Evolutionary conservation across 2,329 filamentous ascomycete genomes (phyloP).

Genomic region (Raffaelea deltoideospora): DNA sequence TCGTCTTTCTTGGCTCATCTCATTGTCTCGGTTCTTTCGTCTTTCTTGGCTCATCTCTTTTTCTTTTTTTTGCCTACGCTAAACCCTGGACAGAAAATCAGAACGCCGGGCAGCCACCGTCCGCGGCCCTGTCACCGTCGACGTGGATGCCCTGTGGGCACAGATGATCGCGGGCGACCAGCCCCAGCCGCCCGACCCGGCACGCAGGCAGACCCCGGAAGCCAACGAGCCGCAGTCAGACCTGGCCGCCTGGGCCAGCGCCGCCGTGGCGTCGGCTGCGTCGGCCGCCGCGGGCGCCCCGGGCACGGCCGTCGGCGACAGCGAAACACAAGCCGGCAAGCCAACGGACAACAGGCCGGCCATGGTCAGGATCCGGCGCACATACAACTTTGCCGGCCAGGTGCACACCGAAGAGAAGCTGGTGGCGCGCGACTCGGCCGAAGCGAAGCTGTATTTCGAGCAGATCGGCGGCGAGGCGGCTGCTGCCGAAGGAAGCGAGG

Average conservation of each 20-base stretch:
- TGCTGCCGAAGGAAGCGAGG: conserved; percentile 12
- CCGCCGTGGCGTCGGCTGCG: conserved; percentile 2
- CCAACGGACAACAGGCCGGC: conserved; percentile 13
- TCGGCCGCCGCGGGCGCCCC: not conserved
- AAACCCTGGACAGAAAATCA: conserved; percentile 27
- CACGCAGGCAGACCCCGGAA: not conserved
- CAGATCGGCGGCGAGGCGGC: conserved; percentile 12
- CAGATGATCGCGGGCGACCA: conserved; percentile 38
- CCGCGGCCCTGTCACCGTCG: conserved; percentile 48
- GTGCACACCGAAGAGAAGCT: conserved; percentile 58
- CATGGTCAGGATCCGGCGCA: conserved; percentile 51
- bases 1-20: not conserved
- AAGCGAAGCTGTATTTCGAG: conserved; percentile 46
- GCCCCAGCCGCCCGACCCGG: no score
- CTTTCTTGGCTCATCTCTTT: not conserved
- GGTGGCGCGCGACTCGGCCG: conserved; percentile 48
- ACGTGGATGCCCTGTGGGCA: conserved; percentile 57
- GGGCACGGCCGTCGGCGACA: not conserved
- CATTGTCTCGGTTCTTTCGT: not conserved
- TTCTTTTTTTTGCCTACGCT: not conserved
- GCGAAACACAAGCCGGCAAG: not conserved
- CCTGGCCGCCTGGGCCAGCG: conserved; percentile 4
- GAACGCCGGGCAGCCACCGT: conserved; percentile 37
- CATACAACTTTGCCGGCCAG: conserved; percentile 61
- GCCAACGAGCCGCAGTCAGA: not conserved